Base-by-base conservation (phyloP, 202 grass and related monocot genomes). In the Hordeum pubiflorum region DNA sequence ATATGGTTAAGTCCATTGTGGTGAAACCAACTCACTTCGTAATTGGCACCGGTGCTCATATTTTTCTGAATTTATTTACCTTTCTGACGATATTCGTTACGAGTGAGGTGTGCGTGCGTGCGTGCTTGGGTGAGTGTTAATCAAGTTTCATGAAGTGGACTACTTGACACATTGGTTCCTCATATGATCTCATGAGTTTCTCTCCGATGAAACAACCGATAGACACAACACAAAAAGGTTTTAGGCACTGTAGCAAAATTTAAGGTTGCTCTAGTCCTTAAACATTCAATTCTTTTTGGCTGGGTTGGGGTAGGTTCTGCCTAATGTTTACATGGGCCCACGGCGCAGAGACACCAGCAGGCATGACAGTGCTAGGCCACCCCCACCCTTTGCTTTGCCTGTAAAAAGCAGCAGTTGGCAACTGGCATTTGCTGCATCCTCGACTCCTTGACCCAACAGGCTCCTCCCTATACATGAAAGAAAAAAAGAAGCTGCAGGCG, bases 401-500 rank as follows among this genome's bases (percentile, higher is more conserved):
- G 65, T 60, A 58, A 81, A 81, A 69, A n/a, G 50, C 50, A 54
- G 55, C 69, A 33, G 63, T 70, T 65, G 72, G 38, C 82, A 37
- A 66, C 76, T 78, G n/a, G 76, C 76, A 40, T 41, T n/a, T n/a
- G n/a, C 31, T 1, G 36, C 36, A 9, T 6, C 6, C 36, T 8
- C 36, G 36, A 8, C 36, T 38, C 36, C 36, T 38, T 38, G 36
- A 38, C 36, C 36, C 36, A 8, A 1, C 36, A 7, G 36, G 27
- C 27, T 29, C 27, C 27, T 29, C 27, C 27, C 27, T 13, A 3
- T 21, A 23, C 24, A 73, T 58, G 87, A 58, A 58, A 84, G 87
- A 58, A 58, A 84, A 83, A 68, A 78, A 72, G 48, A 89, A 76
- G 38, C 66, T 67, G 68, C 83, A 79, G 68, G 74, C 52, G 27